These are phyloP conservation scores for Pleurotus sapidus DNA, from an alignment of 768 basidiomycete genomes.

Conservation along the genomic window DNA sequence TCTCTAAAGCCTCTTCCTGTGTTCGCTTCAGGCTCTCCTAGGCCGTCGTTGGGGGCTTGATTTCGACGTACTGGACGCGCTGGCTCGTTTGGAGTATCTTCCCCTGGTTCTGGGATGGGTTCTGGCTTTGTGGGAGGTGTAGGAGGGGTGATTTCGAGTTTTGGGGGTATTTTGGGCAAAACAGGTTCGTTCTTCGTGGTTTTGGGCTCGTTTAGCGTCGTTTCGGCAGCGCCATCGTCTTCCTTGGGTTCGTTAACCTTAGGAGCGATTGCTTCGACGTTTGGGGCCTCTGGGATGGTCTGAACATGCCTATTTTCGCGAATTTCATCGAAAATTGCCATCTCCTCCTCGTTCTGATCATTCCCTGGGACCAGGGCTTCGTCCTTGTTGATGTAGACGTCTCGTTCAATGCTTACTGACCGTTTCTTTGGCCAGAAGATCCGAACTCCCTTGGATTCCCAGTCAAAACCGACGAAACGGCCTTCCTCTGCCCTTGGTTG, in stretches of 20 bases:
- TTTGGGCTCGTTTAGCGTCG: neutral
- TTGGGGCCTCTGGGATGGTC: neutral
- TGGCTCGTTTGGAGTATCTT: too few species aligned
- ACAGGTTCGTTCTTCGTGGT: neutral
- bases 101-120: too few species aligned
- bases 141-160: neutral
- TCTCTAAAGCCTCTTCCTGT: neutral
- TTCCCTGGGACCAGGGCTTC: constrained; percentile 14
- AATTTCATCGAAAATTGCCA: constrained; percentile 2
- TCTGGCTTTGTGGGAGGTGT: neutral
- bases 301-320: too few species aligned
- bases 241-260: neutral
- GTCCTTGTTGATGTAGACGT: constrained; percentile 20
- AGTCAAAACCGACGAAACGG: constrained; percentile 20
- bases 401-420: constrained; percentile 21
- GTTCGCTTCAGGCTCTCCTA: neutral
- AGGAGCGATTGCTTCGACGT: neutral
- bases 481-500: constrained; percentile 13
- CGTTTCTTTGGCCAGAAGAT: constrained; percentile 26
- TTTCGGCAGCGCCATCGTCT: neutral
- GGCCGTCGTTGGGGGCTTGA: neutral
- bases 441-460: constrained; percentile 22
- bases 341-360: constrained; percentile 27
- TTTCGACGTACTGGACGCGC: too few species aligned
- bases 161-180: neutral